Conservation (phyloP, 1,284 basidiomycete species). For the Naganishia sp. region DNA sequence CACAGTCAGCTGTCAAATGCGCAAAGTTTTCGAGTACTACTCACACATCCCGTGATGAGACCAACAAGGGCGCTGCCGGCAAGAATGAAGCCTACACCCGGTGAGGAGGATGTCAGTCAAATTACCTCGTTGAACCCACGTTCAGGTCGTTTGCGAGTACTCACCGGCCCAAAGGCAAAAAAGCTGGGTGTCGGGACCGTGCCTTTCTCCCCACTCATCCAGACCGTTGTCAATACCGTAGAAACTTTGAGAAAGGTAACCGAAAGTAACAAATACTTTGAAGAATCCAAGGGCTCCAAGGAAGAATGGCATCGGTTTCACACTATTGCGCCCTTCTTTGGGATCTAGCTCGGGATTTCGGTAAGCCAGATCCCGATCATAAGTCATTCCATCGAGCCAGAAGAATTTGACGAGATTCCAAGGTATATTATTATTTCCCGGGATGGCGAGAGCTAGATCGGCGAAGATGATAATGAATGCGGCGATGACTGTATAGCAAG, state of each 20-base stretch:
- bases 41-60: constrained; percentile 16
- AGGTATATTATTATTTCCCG: constrained; percentile 27
- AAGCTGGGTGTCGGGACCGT: constrained; percentile 15
- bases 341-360: constrained; percentile 1
- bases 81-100: constrained; percentile 21
- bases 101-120: neutral
- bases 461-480: constrained; percentile 37
- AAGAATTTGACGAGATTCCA: constrained; percentile 24
- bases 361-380: neutral
- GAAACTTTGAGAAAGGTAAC: constrained; percentile 42
- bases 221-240: constrained; percentile 34
- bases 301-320: constrained; percentile 36
- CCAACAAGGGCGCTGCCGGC: constrained; percentile 20
- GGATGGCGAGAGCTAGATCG: constrained; percentile 37
- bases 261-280: constrained; percentile 38
- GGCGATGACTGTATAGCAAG: constrained; percentile 11
- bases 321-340: too few species aligned
- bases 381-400: constrained; percentile 19
- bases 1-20: neutral
- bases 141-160: neutral
- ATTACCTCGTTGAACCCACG: neutral
- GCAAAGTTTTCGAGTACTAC: neutral
- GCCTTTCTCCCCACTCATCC: constrained; percentile 22
- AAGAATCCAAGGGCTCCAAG: constrained; percentile 36
- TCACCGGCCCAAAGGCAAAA: constrained; percentile 29